Percentiles rank a stretch among this genome's conserved stretches.
Conservation (phyloP, 768 basidiomycete genomes). For the Kockovaella imperatae region DNA sequence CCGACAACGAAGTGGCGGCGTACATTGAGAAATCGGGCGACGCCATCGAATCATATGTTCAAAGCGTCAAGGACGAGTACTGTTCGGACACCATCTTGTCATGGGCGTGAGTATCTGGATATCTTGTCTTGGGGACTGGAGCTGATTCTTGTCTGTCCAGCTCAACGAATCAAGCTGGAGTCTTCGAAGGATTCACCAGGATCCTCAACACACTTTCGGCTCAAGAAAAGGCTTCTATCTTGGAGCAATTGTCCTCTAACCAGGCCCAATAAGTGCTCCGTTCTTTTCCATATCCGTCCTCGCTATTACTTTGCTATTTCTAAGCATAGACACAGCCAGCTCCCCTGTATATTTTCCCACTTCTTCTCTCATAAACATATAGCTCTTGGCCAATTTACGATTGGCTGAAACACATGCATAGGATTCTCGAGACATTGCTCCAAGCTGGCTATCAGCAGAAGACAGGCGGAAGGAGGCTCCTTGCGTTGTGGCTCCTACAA, state of each 20-base stretch:
- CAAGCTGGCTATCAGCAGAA: too few species aligned
- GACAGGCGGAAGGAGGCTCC: too few species aligned
- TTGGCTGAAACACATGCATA: too few species aligned
- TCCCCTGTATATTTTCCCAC: too few species aligned
- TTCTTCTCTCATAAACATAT: too few species aligned
- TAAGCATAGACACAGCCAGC: too few species aligned
- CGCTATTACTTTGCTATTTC: too few species aligned
- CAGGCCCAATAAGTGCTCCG: too few species aligned
- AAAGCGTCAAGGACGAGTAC: conserved; percentile 26
- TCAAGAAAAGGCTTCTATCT: conserved; percentile 23
- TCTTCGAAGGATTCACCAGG: conserved; percentile 31
- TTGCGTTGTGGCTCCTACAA: too few species aligned
- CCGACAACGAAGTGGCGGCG: conserved; percentile 27
- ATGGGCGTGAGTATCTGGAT: conserved; percentile 30
- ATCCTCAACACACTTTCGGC: conserved; percentile 30
- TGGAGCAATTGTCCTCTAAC: conserved; percentile 16
- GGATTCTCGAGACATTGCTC: too few species aligned
- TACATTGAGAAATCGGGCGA: conserved; percentile 31
- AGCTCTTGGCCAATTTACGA: too few species aligned
- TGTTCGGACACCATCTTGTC: conserved; percentile 28
- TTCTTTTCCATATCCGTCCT: too few species aligned
- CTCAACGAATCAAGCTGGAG: conserved; percentile 31
- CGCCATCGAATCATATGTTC: conserved; percentile 23
- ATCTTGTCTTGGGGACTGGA: background rate
- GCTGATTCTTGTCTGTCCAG: conserved; percentile 3